Percentiles rank a stretch among this genome's conserved stretches.
These are phyloP conservation scores for Pholiota microspora DNA, from an alignment of 768 basidiomycete genomes.

Conservation along the genomic window DNA sequence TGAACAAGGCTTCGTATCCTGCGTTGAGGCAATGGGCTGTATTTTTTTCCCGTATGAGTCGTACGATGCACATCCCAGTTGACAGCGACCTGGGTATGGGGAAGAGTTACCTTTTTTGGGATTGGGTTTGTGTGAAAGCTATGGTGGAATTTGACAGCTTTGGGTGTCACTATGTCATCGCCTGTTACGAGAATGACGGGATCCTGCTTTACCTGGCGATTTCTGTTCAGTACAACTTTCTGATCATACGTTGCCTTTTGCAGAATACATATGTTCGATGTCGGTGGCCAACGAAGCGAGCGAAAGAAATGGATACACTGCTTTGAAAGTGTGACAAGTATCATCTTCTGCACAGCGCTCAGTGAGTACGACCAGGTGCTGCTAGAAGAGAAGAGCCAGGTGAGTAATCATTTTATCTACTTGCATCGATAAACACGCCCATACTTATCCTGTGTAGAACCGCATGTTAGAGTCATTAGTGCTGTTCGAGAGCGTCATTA, in stretches of 20 bases:
- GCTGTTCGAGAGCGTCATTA: constrained; percentile 41
- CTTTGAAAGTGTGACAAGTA: constrained; percentile 52
- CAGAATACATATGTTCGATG: constrained; percentile 73
- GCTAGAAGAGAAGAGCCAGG: constrained; percentile 66
- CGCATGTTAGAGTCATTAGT: constrained; percentile 92
- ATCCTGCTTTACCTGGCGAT: background rate
- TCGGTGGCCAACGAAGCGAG: constrained; percentile 78
- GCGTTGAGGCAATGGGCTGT: too few species aligned
- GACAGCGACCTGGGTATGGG: background rate
- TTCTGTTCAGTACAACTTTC: too few species aligned
- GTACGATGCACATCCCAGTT: background rate
- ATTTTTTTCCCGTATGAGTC: background rate
- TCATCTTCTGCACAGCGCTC: constrained; percentile 71
- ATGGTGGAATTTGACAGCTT: background rate
- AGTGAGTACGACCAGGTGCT: constrained; percentile 77
- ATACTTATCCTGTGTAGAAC: constrained; percentile 45
- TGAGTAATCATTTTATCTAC: constrained; percentile 24
- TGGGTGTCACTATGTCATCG: background rate
- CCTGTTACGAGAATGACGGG: background rate
- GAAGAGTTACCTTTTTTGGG: background rate
- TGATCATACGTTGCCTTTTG: background rate
- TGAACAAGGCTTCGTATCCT: too few species aligned
- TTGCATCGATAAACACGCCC: background rate
- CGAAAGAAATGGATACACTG: constrained; percentile 78
- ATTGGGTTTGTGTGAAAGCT: background rate